phyloP scores from a whole-genome alignment of 768 basidiomycete species.

The Rossbeevera mucosa region DNA sequence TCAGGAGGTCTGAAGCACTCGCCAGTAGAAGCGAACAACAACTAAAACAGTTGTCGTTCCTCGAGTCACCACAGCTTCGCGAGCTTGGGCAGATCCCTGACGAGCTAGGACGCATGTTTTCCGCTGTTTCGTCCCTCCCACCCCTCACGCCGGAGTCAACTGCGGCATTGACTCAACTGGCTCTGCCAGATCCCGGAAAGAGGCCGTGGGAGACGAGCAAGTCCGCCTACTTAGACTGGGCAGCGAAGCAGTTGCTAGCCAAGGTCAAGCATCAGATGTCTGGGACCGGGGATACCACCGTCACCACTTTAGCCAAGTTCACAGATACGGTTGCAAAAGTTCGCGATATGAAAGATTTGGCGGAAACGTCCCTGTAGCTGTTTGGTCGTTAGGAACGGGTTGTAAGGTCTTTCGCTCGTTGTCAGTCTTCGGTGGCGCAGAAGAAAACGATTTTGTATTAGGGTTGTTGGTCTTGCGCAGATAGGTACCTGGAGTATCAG shows the following conservation, averaged over 20 bases:
- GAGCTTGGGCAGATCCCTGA: constrained; percentile 39
- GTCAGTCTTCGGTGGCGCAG: not conserved
- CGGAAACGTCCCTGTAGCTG: constrained; percentile 7
- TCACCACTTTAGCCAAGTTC: constrained; percentile 19
- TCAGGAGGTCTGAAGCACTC: constrained; percentile 43
- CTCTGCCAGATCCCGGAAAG: constrained; percentile 54
- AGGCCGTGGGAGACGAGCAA: constrained; percentile 74
- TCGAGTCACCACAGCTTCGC: constrained; percentile 38
- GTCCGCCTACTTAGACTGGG: constrained; percentile 78
- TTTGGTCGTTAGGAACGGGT: not conserved
- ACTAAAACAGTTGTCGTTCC: constrained; percentile 39
- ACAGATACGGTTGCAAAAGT: constrained; percentile 17
- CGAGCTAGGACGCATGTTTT: constrained; percentile 43
- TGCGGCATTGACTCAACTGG: constrained; percentile 30
- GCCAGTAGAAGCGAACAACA: constrained; percentile 44
- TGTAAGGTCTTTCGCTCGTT: constrained; percentile 1
- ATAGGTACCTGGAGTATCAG: not conserved
- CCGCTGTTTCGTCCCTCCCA: constrained; percentile 46
- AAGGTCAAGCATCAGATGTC: constrained; percentile 22
- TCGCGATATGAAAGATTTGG: constrained; percentile 17
- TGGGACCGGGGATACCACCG: constrained; percentile 15
- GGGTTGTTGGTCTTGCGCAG: not conserved
- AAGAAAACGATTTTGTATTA: not conserved
- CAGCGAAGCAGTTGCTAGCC: constrained; percentile 49
- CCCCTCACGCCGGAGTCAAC: constrained; percentile 38